A percentile compares a stretch with the other conserved stretches of the same genome.
Evolutionary conservation across 441 rosid genomes (phyloP).

Genomic region (Populus trichocarpa): DNA sequence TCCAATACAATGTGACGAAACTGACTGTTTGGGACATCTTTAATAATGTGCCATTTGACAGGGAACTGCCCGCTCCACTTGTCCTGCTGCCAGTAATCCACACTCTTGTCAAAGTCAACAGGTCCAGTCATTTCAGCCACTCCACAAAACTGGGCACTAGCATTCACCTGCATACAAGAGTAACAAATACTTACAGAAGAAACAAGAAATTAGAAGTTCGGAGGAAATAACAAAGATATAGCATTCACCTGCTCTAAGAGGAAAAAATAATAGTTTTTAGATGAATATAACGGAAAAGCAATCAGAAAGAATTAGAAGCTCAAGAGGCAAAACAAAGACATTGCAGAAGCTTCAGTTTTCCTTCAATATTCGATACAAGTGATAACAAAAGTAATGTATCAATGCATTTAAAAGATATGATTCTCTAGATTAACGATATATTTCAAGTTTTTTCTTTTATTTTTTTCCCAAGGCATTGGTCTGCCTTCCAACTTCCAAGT

Average conservation of each 20-base stretch:
- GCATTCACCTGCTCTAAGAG: neutral
- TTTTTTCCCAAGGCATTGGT: neutral
- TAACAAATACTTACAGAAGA: neutral
- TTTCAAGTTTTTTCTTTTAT: neutral
- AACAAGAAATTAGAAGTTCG: neutral
- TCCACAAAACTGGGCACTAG: constrained; percentile 83
- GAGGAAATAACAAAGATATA: neutral
- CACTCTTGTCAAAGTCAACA: constrained; percentile 67
- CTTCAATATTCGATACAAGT: neutral
- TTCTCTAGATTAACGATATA: neutral
- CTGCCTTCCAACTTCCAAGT: constrained; percentile 3
- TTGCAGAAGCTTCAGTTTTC: neutral
- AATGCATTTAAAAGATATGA: neutral
- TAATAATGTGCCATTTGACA: constrained; percentile 71
- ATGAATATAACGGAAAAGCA: neutral
- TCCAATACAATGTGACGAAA: constrained; percentile 65
- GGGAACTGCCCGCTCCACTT: constrained; percentile 87
- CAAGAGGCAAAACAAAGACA: neutral
- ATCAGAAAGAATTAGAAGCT: constrained; percentile 2
- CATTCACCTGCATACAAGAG: constrained; percentile 58
- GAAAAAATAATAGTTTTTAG: neutral
- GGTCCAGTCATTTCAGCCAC: constrained; percentile 78
- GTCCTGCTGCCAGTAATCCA: constrained; percentile 78
- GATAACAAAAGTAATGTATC: neutral
- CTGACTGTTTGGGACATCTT: constrained; percentile 73